A percentile compares a stretch with the other conserved stretches of the same genome.
Conservation (phyloP, 140 eudicot genomes). For the Anethum foeniculum region DNA sequence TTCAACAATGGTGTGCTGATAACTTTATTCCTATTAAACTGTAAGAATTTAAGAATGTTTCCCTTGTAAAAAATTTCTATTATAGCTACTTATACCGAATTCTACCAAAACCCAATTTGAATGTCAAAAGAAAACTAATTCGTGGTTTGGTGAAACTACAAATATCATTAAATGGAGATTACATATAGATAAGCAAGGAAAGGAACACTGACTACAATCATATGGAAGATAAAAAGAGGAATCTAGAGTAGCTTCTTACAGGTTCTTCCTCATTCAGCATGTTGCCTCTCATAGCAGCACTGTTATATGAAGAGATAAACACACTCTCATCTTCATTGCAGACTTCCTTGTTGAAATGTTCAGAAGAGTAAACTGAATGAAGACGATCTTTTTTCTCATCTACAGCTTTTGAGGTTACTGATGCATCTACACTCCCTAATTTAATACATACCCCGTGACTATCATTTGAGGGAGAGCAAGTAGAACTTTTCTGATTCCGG, state of each 20-base stretch:
- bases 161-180: background rate
- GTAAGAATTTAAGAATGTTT: constrained; percentile 27
- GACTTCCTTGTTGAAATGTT: constrained; percentile 26
- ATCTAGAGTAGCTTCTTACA: constrained; percentile 37
- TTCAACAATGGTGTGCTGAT: constrained; percentile 20
- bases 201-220: background rate
- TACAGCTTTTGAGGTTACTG: constrained; percentile 15
- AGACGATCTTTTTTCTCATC: constrained; percentile 11
- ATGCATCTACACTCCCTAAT: constrained; percentile 8
- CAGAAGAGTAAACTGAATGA: constrained; percentile 25
- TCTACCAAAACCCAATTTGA: constrained; percentile 11
- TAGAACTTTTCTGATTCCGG: constrained; percentile 13
- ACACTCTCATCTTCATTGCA: constrained; percentile 26
- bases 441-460: constrained; percentile 6
- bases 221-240: background rate
- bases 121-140: background rate
- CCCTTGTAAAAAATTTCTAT: constrained; percentile 21
- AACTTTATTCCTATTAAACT: constrained; percentile 37
- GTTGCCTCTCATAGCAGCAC: constrained; percentile 17
- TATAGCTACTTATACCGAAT: constrained; percentile 7
- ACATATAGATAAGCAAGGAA: background rate
- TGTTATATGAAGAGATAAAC: constrained; percentile 17
- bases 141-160: background rate
- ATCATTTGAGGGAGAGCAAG: constrained; percentile 21
- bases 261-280: constrained; percentile 25